phyloP scores from a whole-genome alignment of 345 rosid genomes.

The Gossypioides kirkii region DNA sequence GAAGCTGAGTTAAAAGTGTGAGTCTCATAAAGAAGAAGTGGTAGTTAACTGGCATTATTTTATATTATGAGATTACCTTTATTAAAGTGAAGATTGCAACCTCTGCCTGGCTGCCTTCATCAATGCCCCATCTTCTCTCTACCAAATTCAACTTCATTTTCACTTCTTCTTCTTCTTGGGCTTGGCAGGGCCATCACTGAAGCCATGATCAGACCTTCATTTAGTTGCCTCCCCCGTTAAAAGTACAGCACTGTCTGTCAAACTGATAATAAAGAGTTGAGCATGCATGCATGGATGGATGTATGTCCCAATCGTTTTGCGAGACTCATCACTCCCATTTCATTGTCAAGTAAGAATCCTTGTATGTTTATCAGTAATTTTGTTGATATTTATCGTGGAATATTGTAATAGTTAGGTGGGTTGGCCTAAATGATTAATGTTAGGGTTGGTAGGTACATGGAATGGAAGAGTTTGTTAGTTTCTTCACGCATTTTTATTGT shows the following conservation, averaged over 20 bases:
- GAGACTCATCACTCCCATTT: not conserved
- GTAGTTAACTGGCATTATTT: no score
- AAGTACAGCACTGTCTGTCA: not conserved
- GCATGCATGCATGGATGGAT: no score
- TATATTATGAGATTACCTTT: constrained; percentile 4
- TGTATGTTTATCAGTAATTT: no score
- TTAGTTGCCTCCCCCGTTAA: not conserved
- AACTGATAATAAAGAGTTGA: no score
- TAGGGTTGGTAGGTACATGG: constrained; percentile 33
- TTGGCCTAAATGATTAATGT: constrained; percentile 25
- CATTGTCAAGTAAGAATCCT: not conserved
- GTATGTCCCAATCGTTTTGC: no score
- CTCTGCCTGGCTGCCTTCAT: not conserved
- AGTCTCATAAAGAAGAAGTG: no score
- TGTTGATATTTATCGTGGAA: not conserved
- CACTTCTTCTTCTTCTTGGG: not conserved
- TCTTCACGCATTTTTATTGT: constrained; percentile 22
- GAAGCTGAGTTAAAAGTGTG: no score
- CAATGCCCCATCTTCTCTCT: constrained; percentile 5
- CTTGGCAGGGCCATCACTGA: constrained; percentile 1
- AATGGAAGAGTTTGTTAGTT: constrained; percentile 22
- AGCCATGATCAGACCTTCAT: not conserved
- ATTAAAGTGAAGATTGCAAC: constrained; percentile 7
- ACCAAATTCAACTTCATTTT: not conserved
- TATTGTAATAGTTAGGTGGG: constrained; percentile 11